Conservation (phyloP, 768 basidiomycete species). For the Mycena belliarum region DNA sequence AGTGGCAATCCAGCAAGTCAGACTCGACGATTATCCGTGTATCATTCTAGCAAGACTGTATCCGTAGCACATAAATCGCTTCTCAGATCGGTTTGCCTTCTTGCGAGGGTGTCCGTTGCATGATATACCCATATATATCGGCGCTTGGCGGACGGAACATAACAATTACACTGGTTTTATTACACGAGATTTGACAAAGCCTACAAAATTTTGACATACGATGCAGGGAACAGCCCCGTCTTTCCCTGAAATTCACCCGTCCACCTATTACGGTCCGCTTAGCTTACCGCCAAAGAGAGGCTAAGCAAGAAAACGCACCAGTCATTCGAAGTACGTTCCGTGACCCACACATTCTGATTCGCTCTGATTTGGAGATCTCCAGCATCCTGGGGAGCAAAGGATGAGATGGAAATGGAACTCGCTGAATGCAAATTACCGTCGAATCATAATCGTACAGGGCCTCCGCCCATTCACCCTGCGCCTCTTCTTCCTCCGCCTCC, state of each 20-base stretch:
- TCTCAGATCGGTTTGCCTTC: too few relatives aligned
- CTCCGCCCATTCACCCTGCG: slow-evolving; percentile 73
- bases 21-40: not conserved
- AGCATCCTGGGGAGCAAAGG: slow-evolving; percentile 50
- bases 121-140: too few relatives aligned
- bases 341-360: slow-evolving; percentile 60
- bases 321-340: slow-evolving; percentile 69
- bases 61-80: not conserved
- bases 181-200: not conserved
- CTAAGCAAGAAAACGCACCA: slow-evolving; percentile 51
- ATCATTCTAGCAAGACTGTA: not conserved
- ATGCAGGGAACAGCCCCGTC: slow-evolving; percentile 65
- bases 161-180: too few relatives aligned
- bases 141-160: too few relatives aligned
- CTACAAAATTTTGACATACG: slow-evolving; percentile 65
- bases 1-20: not conserved
- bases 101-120: too few relatives aligned
- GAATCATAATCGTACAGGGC: slow-evolving; percentile 76
- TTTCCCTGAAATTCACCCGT: slow-evolving; percentile 60
- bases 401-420: not conserved
- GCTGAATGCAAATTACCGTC: slow-evolving; percentile 38
- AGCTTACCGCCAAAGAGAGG: not conserved
- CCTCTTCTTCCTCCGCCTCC: slow-evolving; percentile 33
- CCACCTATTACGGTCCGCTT: slow-evolving; percentile 49
- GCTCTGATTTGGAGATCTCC: slow-evolving; percentile 64